Percentiles rank a stretch among this genome's conserved stretches.
phyloP scores from a whole-genome alignment of 305 asterid genomes.

The Plantago coronopus region DNA sequence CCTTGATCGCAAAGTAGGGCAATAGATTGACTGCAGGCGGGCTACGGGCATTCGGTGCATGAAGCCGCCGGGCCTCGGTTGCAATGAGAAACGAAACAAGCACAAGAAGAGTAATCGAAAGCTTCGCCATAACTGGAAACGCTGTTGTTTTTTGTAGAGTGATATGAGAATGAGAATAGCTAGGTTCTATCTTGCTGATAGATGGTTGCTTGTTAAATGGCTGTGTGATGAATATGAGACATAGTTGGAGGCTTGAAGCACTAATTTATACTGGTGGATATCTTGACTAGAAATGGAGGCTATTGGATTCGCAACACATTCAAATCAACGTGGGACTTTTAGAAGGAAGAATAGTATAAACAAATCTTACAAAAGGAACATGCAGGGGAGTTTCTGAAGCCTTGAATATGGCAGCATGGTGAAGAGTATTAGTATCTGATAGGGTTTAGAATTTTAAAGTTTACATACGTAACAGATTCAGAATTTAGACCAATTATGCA shows the following conservation, averaged over 20 bases:
- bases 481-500: conserved; percentile 6
- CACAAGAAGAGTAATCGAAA: background rate
- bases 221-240: background rate
- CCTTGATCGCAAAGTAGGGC: conserved; percentile 11
- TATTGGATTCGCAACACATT: conserved; percentile 11
- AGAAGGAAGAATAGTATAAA: conserved; percentile 3
- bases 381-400: conserved; percentile 15
- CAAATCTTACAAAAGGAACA: background rate
- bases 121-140: background rate
- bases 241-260: background rate
- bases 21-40: conserved; percentile 1
- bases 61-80: conserved; percentile 1
- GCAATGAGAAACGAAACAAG: background rate
- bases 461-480: background rate
- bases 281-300: conserved; percentile 16
- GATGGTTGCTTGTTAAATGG: background rate
- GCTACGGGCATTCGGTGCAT: background rate
- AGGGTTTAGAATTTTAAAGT: background rate
- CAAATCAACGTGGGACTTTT: conserved; percentile 14
- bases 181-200: background rate
- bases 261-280: conserved; percentile 6
- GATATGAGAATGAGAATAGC: background rate
- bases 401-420: background rate
- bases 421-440: background rate
- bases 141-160: background rate